Evolutionary conservation across 768 basidiomycete genomes (phyloP), one percentile per base, ranked within the genome.

Genomic region (Coprinellus micaceus): DNA sequence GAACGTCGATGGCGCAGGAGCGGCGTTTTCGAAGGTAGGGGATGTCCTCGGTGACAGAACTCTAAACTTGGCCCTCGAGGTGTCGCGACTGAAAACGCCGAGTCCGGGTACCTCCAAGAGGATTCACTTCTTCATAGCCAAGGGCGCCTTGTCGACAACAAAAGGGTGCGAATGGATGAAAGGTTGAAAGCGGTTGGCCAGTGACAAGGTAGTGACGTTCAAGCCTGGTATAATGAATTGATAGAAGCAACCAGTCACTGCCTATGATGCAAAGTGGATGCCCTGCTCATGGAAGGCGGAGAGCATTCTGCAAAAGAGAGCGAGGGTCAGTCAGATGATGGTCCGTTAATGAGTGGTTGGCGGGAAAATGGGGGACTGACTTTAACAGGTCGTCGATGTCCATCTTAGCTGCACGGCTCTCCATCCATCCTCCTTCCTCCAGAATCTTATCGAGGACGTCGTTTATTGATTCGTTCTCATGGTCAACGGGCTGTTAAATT

Each of bases 391-490:
- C 95, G 61, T 96, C 89, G 11, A 97, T 79, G 56, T 88, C 84
- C 94, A 98, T 95, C 71, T 98, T 98, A 2, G 93, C 84, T 1
- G 91, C 92, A 44, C 95, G 82, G 50, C 79, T 83, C 51, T 95
- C 89, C 19, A 83, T 80, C 64, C 84, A 86, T 0, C 83, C 88
- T 4, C 84, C 84, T 51, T 89, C 84, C 5, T 75, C 71, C 21
- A 96, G 72, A 48, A 95, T 84, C 60, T 82, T 76, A 57, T 94
- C 89, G 4, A 95, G 80, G 50, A 83, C 80, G 22, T 72, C 70
- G 66, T 83, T 85, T 69, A 95, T 91, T 50, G 84, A 74, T 21
- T 84, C 75, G 45, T 82, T 81, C 56, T 90, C 87, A 25, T 56
- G 33, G 45, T 88, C 83, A 30, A 89, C 72, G 63, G 85, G 82